Evolutionary conservation across 371 early-diverging fungal species (phyloP), one percentile per base, ranked within the genome.

Genomic region (Dichotomocladium elegans): DNA sequence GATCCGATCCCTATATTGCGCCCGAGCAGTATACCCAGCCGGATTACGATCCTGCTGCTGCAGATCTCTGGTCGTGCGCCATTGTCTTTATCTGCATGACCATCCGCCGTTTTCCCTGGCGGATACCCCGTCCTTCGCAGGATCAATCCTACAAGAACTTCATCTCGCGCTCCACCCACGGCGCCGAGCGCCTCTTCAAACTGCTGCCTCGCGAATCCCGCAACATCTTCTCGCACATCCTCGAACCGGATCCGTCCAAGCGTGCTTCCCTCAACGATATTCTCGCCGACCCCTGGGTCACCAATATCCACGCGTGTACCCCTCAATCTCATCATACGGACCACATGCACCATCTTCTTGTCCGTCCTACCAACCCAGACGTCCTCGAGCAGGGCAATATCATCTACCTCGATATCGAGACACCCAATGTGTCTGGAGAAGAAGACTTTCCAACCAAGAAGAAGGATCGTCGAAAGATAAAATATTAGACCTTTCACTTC

Each of bases 41-140:
- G 3, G 70, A 72, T 1, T 81, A 81, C 33, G 77, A 81, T 34
- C 73, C 81, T 15, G 63, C 70, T 22, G 51, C 66, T 3, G 67
- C 74, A 4, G 81, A 81, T 43, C 58, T 81, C 3, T 81, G 81
- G 81, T 77, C 79, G 3, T 81, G 79, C 41, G 81, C 70, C n/a
- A 73, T 81, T 55, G 69, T 81, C 29, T 74, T 75, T 41, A 68
- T 85, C 41, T 87, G 88, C 45, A 84, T 89, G 84, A 80, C 74
- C 12, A 76, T 81, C 44, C 65, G 77, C 17, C 78, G 81, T 30
- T 86, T 88, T 49, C 89, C 89, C 15, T 89, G 89, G 89, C 55
- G 58, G 25, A 25, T 77, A 4, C 75, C 85, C 47, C 64, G 67
- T 35, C 57, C 66, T 21, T 61, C 57, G 31, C 67, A 66, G 19